A percentile compares a stretch with the other conserved stretches of the same genome.
Evolutionary conservation across 2,329 filamentous ascomycete species (phyloP).

Genomic region (Lachnellula cervina): DNA sequence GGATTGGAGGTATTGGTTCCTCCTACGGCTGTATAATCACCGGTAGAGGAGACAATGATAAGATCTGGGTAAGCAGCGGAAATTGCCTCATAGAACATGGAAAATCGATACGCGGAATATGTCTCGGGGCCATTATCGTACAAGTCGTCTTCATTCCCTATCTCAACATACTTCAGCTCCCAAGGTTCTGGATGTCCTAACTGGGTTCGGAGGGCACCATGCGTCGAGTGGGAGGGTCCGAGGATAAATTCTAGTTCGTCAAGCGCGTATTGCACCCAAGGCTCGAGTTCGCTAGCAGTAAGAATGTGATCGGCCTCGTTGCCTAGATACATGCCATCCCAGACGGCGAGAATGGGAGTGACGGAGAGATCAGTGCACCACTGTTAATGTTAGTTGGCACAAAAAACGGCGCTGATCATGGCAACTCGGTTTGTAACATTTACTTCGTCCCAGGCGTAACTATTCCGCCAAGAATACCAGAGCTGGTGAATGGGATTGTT

Average conservation of each 20-base stretch:
- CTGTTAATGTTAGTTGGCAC: conserved; percentile 6
- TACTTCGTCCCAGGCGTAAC: no score
- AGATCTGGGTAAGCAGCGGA: conserved; percentile 35
- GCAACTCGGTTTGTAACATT: no score
- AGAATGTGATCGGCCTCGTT: conserved; percentile 7
- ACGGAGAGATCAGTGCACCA: conserved; percentile 45
- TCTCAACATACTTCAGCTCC: conserved; percentile 46
- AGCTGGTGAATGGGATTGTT: no score
- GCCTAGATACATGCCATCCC: conserved; percentile 41
- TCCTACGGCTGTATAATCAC: conserved; percentile 15
- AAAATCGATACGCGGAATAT: conserved; percentile 39
- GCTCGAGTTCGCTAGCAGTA: conserved; percentile 31
- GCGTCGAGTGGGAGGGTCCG: conserved; percentile 39
- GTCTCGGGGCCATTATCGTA: conserved; percentile 35
- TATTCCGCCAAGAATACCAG: no score
- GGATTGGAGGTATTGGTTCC: neutral
- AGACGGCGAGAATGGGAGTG: conserved; percentile 43
- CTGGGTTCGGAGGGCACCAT: conserved; percentile 43
- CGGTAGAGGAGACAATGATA: conserved; percentile 36
- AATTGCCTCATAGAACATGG: conserved; percentile 45
- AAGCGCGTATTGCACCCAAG: conserved; percentile 43
- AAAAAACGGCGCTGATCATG: neutral
- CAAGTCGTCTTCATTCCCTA: conserved; percentile 47
- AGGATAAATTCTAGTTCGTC: conserved; percentile 50
- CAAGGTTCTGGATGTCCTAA: conserved; percentile 48